Evolutionary conservation across 768 basidiomycete genomes (phyloP).

Genomic region (Porphyrellus cyaneotinctus): DNA sequence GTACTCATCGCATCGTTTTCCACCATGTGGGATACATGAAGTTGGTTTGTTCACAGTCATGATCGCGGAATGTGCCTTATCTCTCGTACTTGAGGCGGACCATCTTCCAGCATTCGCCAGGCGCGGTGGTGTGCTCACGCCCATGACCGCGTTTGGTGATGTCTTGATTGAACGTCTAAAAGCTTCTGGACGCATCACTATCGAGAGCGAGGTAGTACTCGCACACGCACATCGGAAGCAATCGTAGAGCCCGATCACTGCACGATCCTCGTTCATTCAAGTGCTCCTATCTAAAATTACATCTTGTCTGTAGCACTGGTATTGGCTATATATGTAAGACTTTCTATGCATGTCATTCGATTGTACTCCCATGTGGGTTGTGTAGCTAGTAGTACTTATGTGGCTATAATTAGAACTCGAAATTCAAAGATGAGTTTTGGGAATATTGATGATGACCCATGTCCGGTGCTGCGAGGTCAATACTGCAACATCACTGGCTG

Average conservation of each 20-base stretch:
- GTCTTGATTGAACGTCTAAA: conserved; percentile 66
- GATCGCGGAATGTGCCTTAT: conserved; percentile 76
- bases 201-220: conserved; percentile 46
- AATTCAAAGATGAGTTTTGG: no score
- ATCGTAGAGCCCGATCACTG: not conserved
- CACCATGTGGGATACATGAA: not conserved
- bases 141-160: conserved; percentile 78
- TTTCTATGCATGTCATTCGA: no score
- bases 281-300: not conserved
- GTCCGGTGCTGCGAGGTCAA: not conserved
- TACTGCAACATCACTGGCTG: no score
- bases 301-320: no score
- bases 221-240: conserved; percentile 9
- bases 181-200: conserved; percentile 51
- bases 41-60: conserved; percentile 45
- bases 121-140: conserved; percentile 78
- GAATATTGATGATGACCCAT: not conserved
- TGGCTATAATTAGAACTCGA: not conserved
- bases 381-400: no score
- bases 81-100: conserved; percentile 53
- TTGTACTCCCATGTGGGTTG: no score
- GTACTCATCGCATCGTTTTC: not conserved
- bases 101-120: conserved; percentile 54
- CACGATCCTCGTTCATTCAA: not conserved
- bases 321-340: not conserved